Conservation (phyloP, 345 rosid genomes). For the Rhizophora apiculata region DNA sequence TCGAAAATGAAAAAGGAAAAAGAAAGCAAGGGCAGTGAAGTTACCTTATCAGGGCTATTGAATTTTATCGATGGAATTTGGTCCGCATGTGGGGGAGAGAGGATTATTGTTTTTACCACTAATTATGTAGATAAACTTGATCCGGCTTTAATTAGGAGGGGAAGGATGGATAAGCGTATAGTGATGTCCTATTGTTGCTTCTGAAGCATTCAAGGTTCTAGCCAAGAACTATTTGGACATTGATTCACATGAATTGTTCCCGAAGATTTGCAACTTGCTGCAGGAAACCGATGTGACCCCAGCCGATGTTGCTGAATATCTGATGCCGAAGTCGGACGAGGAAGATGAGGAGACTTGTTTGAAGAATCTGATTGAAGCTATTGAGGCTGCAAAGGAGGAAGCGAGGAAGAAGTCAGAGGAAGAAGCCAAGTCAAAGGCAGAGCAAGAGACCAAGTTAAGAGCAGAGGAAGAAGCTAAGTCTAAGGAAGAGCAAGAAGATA, state of each 20-base stretch:
- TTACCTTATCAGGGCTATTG: conserved; percentile 41
- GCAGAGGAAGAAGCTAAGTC: not conserved
- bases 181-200: conserved; percentile 35
- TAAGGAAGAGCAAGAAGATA: not conserved
- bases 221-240: conserved; percentile 32
- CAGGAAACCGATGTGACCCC: conserved; percentile 31
- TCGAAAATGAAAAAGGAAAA: conserved; percentile 10
- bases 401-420: not conserved
- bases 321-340: conserved; percentile 26
- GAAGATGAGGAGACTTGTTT: conserved; percentile 15
- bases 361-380: conserved; percentile 26
- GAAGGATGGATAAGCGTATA: conserved; percentile 41
- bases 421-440: too few species aligned
- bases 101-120: conserved; percentile 37
- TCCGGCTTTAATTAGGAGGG: conserved; percentile 39
- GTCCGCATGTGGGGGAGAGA: conserved; percentile 42
- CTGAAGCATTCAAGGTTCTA: conserved; percentile 35
- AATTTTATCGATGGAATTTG: conserved; percentile 40
- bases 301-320: conserved; percentile 43
- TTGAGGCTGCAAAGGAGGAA: conserved; percentile 23
- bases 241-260: conserved; percentile 21
- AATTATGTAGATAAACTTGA: conserved; percentile 40
- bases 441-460: too few species aligned
- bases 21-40: conserved; percentile 24
- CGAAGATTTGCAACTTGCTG: conserved; percentile 16